Evolutionary conservation across 202 grass and related monocot species (phyloP), one percentile per base, ranked within the genome.

Genomic region (Musa balbisiana): DNA sequence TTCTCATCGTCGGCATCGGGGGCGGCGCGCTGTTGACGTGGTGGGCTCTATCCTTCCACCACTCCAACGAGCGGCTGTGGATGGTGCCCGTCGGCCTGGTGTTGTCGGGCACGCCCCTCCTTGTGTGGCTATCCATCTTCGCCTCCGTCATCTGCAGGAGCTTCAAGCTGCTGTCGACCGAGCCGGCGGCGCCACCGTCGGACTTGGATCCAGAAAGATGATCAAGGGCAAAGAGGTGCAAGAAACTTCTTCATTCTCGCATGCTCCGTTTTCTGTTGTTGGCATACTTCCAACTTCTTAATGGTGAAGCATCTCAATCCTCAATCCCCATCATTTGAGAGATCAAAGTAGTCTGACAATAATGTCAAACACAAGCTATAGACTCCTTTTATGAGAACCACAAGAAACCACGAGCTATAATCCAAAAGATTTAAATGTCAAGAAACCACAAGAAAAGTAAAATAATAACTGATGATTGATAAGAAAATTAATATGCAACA

Each of bases 41-140:
- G 68, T 80, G 78, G 78, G 68, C 23, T 3, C 15, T 73, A 2
- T 25, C 68, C 13, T 80, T 72, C 78, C 78, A 65, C 56, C 69
- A 17, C 1, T 62, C 55, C 55, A 72, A 80, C 67, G 56, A 73
- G 69, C 69, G 73, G 49, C 69, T 80, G 11, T 80, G 78, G 78
- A 80, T 80, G 78, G 78, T 80, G 0, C 78, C 78, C 56, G 56
- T 73, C 55, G 69, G 78, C 78, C 56, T 80, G 27, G 55, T 80
- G 21, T 22, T 80, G 11, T 9, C 64, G 43, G 55, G 69, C 49
- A 80, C 78, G 19, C 78, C 78, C 5, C 55, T 72, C 55, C 19
- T 80, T 43, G 49, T 49, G 11, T 73, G 78, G 78, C 22, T 73
- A 55, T 80, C 78, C 54, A 20, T 72, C 49, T 64, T 62, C 54